phyloP scores from a whole-genome alignment of 2,329 filamentous ascomycete species.

The Pseudocercospora macadamiae region DNA sequence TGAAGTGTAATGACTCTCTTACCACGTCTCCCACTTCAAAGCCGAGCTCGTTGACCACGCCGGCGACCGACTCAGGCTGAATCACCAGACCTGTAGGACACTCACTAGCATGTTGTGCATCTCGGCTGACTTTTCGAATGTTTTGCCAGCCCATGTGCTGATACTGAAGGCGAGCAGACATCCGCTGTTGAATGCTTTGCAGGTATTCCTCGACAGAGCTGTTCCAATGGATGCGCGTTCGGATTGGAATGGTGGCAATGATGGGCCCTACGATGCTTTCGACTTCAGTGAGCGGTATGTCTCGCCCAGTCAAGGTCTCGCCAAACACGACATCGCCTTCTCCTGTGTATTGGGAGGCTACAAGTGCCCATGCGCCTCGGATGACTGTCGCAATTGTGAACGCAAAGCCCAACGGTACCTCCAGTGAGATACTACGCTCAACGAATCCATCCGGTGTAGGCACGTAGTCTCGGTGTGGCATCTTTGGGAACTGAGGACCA shows the following conservation, averaged over 20 bases:
- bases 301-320: constrained; percentile 42
- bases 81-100: constrained; percentile 60
- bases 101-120: constrained; percentile 60
- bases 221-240: constrained; percentile 35
- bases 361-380: constrained; percentile 39
- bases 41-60: constrained; percentile 26
- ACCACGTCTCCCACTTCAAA: constrained; percentile 26
- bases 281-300: constrained; percentile 34
- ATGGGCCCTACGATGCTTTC: constrained; percentile 37
- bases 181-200: constrained; percentile 22
- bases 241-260: constrained; percentile 44
- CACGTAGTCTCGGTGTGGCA: constrained; percentile 29
- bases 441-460: constrained; percentile 32
- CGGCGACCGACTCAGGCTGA: constrained; percentile 42
- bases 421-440: constrained; percentile 22
- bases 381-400: constrained; percentile 31
- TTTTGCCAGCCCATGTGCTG: constrained; percentile 44
- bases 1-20: constrained; percentile 30
- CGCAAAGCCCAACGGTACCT: constrained; percentile 17
- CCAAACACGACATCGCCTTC: constrained; percentile 40
- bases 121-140: constrained; percentile 50
- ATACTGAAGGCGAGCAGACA: constrained; percentile 39
- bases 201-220: constrained; percentile 30
- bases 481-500: constrained; percentile 40
- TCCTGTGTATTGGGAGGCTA: constrained; percentile 34